Percentiles rank a stretch among this genome's conserved stretches.
phyloP scores from a whole-genome alignment of 331 rosid species.

The Acacia pycnantha region DNA sequence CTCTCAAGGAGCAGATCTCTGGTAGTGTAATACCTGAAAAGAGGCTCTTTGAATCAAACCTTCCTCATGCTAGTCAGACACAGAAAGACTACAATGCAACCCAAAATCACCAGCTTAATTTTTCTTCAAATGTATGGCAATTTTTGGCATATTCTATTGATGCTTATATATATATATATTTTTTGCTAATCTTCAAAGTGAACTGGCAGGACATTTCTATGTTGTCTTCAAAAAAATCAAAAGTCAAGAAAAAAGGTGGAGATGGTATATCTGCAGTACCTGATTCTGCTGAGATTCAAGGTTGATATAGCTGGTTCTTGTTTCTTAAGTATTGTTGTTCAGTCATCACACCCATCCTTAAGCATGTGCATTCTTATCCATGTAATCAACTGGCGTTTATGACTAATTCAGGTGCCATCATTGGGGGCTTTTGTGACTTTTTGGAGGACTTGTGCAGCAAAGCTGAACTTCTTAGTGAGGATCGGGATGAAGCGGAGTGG shows the following conservation, averaged over 20 bases:
- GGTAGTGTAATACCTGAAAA: slow-evolving; percentile 60
- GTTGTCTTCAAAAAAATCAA: slow-evolving; percentile 73
- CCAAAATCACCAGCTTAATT: slow-evolving; percentile 45
- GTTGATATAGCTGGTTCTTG: slow-evolving; percentile 42
- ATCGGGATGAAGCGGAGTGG: slow-evolving; percentile 95
- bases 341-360: slow-evolving; percentile 8
- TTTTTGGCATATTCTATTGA: slow-evolving; percentile 25
- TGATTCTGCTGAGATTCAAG: slow-evolving; percentile 71
- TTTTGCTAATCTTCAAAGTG: slow-evolving; percentile 39
- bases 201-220: slow-evolving; percentile 63
- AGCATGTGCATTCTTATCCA: not conserved
- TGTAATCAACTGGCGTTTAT: slow-evolving; percentile 26
- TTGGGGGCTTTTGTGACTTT: slow-evolving; percentile 64
- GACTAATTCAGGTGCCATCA: slow-evolving; percentile 55
- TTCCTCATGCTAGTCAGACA: slow-evolving; percentile 47
- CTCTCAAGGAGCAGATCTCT: slow-evolving; percentile 77
- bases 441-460: slow-evolving; percentile 76
- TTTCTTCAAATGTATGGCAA: slow-evolving; percentile 51
- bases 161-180: slow-evolving; percentile 18
- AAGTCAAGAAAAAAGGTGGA: slow-evolving; percentile 65
- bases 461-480: slow-evolving; percentile 71
- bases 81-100: slow-evolving; percentile 52
- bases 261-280: slow-evolving; percentile 50
- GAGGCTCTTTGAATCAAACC: slow-evolving; percentile 51
- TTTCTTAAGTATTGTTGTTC: slow-evolving; percentile 22